Conservation (phyloP, 2,329 filamentous ascomycete species). For the Colletotrichum shisoi region DNA sequence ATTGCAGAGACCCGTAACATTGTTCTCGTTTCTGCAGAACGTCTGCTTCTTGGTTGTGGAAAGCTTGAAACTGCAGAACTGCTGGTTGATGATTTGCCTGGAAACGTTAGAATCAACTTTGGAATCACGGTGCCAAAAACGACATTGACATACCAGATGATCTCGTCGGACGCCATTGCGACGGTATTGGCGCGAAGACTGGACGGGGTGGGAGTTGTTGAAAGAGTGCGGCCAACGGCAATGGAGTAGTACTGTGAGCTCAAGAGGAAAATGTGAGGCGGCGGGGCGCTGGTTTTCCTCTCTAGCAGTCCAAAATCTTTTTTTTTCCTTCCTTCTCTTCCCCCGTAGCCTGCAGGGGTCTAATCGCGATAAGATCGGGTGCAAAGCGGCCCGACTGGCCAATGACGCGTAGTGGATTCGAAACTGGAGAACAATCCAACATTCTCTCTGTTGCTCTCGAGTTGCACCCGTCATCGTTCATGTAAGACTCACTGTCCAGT, state of each 20-base stretch:
- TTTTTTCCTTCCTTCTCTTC: not conserved
- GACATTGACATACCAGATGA: constrained; percentile 70
- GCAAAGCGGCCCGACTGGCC: constrained; percentile 27
- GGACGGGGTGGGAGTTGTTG: constrained; percentile 12
- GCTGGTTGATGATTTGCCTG: constrained; percentile 88
- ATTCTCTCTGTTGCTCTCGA: not conserved
- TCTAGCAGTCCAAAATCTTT: constrained; percentile 33
- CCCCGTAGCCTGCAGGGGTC: constrained; percentile 26
- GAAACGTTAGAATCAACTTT: constrained; percentile 5
- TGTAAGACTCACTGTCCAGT: not conserved
- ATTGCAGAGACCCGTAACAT: constrained; percentile 83
- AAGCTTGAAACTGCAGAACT: constrained; percentile 94
- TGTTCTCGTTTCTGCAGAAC: constrained; percentile 96
- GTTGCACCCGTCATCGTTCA: not conserved
- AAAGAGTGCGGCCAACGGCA: constrained; percentile 16
- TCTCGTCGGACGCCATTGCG: constrained; percentile 89
- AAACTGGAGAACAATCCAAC: constrained; percentile 4
- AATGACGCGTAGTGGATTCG: constrained; percentile 26
- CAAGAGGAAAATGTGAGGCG: constrained; percentile 32
- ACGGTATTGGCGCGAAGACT: constrained; percentile 31
- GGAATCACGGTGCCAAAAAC: not conserved
- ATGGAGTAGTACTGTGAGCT: constrained; percentile 31
- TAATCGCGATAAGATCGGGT: constrained; percentile 38
- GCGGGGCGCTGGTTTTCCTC: constrained; percentile 39
- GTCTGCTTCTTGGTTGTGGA: constrained; percentile 87